Conservation (phyloP, 1,284 basidiomycete species). For the Sparassis latifolia region DNA sequence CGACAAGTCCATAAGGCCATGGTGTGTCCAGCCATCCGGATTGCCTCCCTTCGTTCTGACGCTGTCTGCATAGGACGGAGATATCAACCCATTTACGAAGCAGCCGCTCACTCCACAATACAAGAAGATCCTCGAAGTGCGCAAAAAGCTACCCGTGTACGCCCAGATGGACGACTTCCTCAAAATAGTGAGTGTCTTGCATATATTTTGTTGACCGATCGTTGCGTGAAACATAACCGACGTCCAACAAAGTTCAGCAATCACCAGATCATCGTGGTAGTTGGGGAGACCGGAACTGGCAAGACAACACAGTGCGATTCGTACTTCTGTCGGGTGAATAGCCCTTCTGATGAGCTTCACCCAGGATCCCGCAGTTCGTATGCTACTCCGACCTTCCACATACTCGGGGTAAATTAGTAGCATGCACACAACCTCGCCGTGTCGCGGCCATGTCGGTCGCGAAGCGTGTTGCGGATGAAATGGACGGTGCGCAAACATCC, state of each 20-base stretch:
- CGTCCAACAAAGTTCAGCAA: slow-evolving; percentile 59
- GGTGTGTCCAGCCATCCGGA: slow-evolving; percentile 5
- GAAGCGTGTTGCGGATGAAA: slow-evolving; percentile 97
- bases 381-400: slow-evolving; percentile 91
- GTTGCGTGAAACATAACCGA: slow-evolving; percentile 27
- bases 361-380: slow-evolving; percentile 88
- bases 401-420: slow-evolving; percentile 84
- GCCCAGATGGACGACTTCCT: slow-evolving; percentile 92
- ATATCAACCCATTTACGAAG: slow-evolving; percentile 87
- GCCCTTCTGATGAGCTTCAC: not conserved
- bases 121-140: slow-evolving; percentile 78
- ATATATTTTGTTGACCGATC: not conserved
- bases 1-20: slow-evolving; percentile 23
- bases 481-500: slow-evolving; percentile 71
- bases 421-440: slow-evolving; percentile 95
- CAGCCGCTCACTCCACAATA: slow-evolving; percentile 74
- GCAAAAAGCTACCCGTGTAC: slow-evolving; percentile 90
- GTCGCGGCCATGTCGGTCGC: slow-evolving; percentile 98
- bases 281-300: slow-evolving; percentile 96
- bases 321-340: slow-evolving; percentile 10
- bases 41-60: not conserved
- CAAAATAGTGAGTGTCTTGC: slow-evolving; percentile 59
- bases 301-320: slow-evolving; percentile 89
- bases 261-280: slow-evolving; percentile 92
- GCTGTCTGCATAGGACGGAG: slow-evolving; percentile 53